Conservation (phyloP, 108 stramenopile species). For the Skeletonema marinoi region DNA sequence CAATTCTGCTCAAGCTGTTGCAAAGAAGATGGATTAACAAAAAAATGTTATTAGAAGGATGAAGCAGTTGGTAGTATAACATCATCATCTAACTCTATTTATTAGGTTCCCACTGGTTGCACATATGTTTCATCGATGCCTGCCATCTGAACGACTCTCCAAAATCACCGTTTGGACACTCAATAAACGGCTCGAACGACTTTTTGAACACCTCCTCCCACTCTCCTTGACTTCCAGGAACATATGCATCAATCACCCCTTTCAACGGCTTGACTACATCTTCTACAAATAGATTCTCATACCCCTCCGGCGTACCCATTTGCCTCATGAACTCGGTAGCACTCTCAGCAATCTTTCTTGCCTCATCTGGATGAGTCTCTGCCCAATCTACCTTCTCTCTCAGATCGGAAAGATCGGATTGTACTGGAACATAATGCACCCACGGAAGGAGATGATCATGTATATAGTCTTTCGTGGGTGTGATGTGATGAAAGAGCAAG, state of each 20-base stretch:
- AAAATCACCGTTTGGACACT: not conserved
- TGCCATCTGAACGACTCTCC: not conserved
- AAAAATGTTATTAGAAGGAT: not conserved
- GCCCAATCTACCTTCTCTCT: constrained; percentile 23
- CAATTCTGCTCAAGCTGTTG: constrained; percentile 73
- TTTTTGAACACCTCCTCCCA: not conserved
- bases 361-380: constrained; percentile 13
- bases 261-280: not conserved
- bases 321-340: constrained; percentile 19
- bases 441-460: constrained; percentile 15
- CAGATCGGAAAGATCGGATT: constrained; percentile 12
- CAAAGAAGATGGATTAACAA: constrained; percentile 82
- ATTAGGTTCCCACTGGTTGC: not conserved
- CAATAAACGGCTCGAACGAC: not conserved
- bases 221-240: not conserved
- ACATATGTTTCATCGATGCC: not conserved
- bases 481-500: constrained; percentile 17
- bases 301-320: constrained; percentile 9
- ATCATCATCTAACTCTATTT: not conserved
- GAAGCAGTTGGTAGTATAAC: not conserved
- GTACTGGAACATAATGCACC: constrained; percentile 18
- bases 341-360: constrained; percentile 1
- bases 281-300: not conserved
- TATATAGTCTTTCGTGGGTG: constrained; percentile 18
- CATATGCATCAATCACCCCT: constrained; percentile 3